A percentile compares a stretch with the other conserved stretches of the same genome.
These are phyloP conservation scores for Helotiales sp. DNA, from an alignment of 2,329 filamentous ascomycete genomes.

Conservation along the genomic window DNA sequence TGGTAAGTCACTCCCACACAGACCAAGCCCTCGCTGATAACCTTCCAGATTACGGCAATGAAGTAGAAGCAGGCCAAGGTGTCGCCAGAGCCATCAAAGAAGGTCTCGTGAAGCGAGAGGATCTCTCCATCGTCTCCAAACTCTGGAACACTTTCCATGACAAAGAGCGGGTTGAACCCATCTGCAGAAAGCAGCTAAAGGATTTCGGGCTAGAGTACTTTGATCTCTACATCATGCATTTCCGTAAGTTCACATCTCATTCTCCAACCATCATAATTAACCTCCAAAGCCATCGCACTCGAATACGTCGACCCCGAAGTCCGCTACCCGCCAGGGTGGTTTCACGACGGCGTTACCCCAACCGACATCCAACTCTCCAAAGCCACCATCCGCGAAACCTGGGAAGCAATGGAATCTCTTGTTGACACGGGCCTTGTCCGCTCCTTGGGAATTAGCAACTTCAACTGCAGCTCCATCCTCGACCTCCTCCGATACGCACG, in stretches of 20 bases:
- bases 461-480: constrained; percentile 75
- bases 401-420: constrained; percentile 77
- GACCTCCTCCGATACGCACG: constrained; percentile 78
- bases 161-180: constrained; percentile 73
- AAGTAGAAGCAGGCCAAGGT: constrained; percentile 75
- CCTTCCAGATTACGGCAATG: constrained; percentile 76
- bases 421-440: constrained; percentile 69
- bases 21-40: not conserved
- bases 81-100: constrained; percentile 78
- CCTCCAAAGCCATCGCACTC: constrained; percentile 67
- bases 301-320: constrained; percentile 80
- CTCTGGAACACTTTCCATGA: constrained; percentile 92
- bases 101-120: constrained; percentile 77
- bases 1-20: constrained; percentile 62
- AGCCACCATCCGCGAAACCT: constrained; percentile 78
- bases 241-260: constrained; percentile 51
- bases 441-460: constrained; percentile 82
- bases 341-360: constrained; percentile 59
- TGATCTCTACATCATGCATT: constrained; percentile 86
- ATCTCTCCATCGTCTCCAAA: constrained; percentile 91
- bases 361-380: constrained; percentile 68
- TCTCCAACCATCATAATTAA: no score
- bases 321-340: constrained; percentile 80
- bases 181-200: constrained; percentile 74
- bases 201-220: constrained; percentile 88